Conservation (phyloP, 176 grass and related monocot genomes). For the Zoysia japonica region DNA sequence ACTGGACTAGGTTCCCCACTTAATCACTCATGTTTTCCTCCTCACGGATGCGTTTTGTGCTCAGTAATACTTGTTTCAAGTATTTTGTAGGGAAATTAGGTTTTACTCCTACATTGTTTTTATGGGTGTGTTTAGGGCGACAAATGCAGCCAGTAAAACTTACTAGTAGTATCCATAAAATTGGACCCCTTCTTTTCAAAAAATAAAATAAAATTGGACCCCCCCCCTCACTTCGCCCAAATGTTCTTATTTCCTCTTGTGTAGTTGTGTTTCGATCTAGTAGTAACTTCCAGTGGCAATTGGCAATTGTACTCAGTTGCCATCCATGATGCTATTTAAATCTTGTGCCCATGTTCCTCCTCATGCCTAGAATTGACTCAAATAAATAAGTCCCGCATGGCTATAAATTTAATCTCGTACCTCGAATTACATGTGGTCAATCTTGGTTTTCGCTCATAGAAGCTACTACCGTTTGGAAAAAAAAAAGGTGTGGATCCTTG, state of each 20-base stretch:
- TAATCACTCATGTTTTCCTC: background rate
- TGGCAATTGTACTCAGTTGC: background rate
- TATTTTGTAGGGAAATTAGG: background rate
- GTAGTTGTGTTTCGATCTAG: slow-evolving; percentile 25
- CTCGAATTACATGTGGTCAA: slow-evolving; percentile 17
- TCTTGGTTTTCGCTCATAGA: slow-evolving; percentile 31
- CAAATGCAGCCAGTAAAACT: background rate
- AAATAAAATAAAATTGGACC: too few species aligned
- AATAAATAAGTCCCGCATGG: slow-evolving; percentile 27
- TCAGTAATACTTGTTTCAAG: background rate
- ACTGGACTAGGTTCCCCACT: background rate
- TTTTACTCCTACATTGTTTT: background rate
- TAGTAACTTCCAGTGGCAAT: background rate
- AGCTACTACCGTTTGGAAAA: slow-evolving; percentile 25
- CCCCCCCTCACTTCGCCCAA: background rate
- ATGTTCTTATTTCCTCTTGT: background rate
- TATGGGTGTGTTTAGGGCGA: background rate
- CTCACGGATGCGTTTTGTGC: background rate
- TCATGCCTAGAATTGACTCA: slow-evolving; percentile 31
- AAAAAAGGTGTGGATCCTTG: slow-evolving; percentile 34
- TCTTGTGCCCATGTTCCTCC: slow-evolving; percentile 11
- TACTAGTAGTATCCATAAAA: background rate
- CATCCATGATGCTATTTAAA: slow-evolving; percentile 14
- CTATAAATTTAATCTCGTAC: slow-evolving; percentile 25
- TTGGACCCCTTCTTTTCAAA: background rate